Evolutionary conservation across 208 protist genomes (phyloP).

Genomic region (Trypanosoma melophagium): DNA sequence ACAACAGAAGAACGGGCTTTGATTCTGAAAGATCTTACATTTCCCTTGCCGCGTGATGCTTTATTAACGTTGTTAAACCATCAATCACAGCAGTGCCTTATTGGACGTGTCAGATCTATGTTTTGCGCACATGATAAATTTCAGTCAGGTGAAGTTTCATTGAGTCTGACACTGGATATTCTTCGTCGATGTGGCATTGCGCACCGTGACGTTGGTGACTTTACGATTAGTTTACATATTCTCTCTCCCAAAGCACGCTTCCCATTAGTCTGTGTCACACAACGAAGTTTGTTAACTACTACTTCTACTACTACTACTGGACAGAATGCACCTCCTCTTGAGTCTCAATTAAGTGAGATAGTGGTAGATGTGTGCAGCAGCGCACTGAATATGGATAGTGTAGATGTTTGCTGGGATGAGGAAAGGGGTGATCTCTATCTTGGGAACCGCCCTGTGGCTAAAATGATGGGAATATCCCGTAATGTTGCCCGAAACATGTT

Average conservation of each 20-base stretch:
- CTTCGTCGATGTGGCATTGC: slow-evolving; percentile 55
- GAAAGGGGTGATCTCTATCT: slow-evolving; percentile 19
- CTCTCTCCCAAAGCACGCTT: slow-evolving; percentile 9
- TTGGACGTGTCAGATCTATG: slow-evolving; percentile 39
- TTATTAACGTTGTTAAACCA: slow-evolving; percentile 2
- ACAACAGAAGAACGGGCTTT: slow-evolving; percentile 7
- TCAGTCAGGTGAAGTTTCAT: slow-evolving; percentile 57
- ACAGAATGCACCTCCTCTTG: neutral
- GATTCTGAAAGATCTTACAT: neutral
- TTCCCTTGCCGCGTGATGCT: slow-evolving; percentile 1
- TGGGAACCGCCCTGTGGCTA: slow-evolving; percentile 10
- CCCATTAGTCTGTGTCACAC: slow-evolving; percentile 13
- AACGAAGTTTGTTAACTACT: neutral
- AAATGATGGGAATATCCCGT: neutral
- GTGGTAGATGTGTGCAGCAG: slow-evolving; percentile 11
- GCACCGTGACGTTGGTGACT: slow-evolving; percentile 39
- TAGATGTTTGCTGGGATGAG: slow-evolving; percentile 19
- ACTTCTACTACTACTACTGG: neutral
- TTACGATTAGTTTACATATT: slow-evolving; percentile 15
- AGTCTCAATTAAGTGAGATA: slow-evolving; percentile 8
- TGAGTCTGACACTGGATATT: slow-evolving; percentile 42
- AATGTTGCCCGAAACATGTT: neutral
- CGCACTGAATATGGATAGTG: neutral
- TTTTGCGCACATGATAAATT: slow-evolving; percentile 64
- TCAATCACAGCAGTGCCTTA: slow-evolving; percentile 7